Evolutionary conservation across 202 grass and related monocot genomes (phyloP).

Genomic region (Carex arenaria): DNA sequence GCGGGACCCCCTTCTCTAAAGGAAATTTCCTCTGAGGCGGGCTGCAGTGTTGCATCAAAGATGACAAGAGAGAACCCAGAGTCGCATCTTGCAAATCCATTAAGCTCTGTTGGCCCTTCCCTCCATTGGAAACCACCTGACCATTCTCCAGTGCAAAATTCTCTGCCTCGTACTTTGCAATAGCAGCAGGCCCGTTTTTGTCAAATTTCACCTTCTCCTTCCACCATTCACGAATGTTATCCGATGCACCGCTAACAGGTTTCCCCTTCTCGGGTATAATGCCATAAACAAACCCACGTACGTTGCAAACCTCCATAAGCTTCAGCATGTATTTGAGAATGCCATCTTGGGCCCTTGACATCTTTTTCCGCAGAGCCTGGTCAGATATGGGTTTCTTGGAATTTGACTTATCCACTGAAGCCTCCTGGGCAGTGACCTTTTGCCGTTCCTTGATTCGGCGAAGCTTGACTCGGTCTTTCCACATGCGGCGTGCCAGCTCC

Average conservation of each 20-base stretch:
- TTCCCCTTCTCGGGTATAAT: constrained; percentile 94
- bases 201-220: constrained; percentile 98
- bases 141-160: constrained; percentile 37
- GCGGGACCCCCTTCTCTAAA: constrained; percentile 66
- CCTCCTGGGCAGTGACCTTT: constrained; percentile 37
- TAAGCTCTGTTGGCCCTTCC: constrained; percentile 44
- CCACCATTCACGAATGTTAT: constrained; percentile 98
- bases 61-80: constrained; percentile 77
- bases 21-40: constrained; percentile 88
- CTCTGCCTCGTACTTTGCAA: constrained; percentile 71
- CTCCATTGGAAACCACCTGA: constrained; percentile 22
- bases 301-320: constrained; percentile 90
- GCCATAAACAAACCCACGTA: constrained; percentile 79
- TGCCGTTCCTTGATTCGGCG: constrained; percentile 76
- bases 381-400: constrained; percentile 60
- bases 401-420: constrained; percentile 39
- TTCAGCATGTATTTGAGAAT: constrained; percentile 99
- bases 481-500: constrained; percentile 76
- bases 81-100: constrained; percentile 97
- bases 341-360: constrained; percentile 81
- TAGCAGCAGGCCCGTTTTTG: constrained; percentile 80
- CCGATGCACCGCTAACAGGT: constrained; percentile 77
- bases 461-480: constrained; percentile 85
- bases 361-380: constrained; percentile 89
- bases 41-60: constrained; percentile 87